These are phyloP conservation scores for Aegilops speltoides DNA, from an alignment of 176 grass and related monocot genomes.

Conservation along the genomic window DNA sequence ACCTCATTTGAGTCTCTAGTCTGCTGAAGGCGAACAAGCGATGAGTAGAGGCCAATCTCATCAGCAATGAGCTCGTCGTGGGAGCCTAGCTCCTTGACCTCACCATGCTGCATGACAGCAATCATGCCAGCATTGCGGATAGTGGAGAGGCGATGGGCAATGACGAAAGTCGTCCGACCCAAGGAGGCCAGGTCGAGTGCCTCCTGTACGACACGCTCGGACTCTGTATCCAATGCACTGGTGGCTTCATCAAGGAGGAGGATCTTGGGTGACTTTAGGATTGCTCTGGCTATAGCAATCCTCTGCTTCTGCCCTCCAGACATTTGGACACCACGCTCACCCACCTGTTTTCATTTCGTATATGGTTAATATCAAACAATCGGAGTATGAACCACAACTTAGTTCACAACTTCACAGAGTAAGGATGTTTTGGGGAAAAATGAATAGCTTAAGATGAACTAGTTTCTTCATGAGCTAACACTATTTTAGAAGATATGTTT, in stretches of 20 bases:
- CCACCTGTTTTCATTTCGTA: slow-evolving; percentile 45
- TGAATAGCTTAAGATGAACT: background rate
- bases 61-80: slow-evolving; percentile 69
- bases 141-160: slow-evolving; percentile 80
- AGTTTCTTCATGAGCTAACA: background rate
- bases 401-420: background rate
- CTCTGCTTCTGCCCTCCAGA: slow-evolving; percentile 90
- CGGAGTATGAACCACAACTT: background rate
- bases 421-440: background rate
- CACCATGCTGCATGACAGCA: slow-evolving; percentile 67
- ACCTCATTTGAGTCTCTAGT: slow-evolving; percentile 38
- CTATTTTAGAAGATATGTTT: background rate
- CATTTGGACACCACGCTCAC: slow-evolving; percentile 83
- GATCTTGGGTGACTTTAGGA: slow-evolving; percentile 85
- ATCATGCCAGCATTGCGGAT: slow-evolving; percentile 73
- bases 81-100: slow-evolving; percentile 69
- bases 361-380: background rate
- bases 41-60: slow-evolving; percentile 60
- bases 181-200: slow-evolving; percentile 71
- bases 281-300: slow-evolving; percentile 81
- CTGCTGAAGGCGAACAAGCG: slow-evolving; percentile 67
- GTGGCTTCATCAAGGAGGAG: slow-evolving; percentile 87
- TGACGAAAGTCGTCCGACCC: slow-evolving; percentile 70
- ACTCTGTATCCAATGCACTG: slow-evolving; percentile 77
- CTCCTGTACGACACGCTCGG: slow-evolving; percentile 67